Evolutionary conservation across 768 basidiomycete genomes (phyloP).

Genomic region (Xerocomus brunneocitrinus): DNA sequence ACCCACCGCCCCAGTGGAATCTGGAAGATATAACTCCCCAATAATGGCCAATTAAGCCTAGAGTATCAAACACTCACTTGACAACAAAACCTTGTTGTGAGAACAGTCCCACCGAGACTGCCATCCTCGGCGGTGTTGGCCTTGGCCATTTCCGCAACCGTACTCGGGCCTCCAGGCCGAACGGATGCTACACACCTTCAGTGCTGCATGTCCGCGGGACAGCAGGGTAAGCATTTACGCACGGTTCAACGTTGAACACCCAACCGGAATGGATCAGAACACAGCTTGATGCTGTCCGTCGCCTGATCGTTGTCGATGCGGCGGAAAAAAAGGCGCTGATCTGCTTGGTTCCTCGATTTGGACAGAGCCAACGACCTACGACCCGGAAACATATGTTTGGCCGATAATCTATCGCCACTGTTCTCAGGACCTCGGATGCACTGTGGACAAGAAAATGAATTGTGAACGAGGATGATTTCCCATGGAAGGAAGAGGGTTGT

Average conservation of each 20-base stretch:
- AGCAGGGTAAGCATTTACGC: not conserved
- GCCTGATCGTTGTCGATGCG: not conserved
- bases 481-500: no score
- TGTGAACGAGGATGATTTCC: no score
- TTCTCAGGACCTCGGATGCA: no score
- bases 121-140: not conserved
- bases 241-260: not conserved
- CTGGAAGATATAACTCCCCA: no score
- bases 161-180: not conserved
- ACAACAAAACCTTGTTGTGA: not conserved
- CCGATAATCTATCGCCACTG: no score
- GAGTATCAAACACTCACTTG: no score
- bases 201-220: not conserved
- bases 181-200: not conserved
- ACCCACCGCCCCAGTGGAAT: not conserved
- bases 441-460: no score
- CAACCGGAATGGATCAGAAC: not conserved
- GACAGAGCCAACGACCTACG: no score
- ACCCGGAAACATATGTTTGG: no score
- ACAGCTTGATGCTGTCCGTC: not conserved
- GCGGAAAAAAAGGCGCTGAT: not conserved
- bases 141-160: not conserved
- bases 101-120: not conserved
- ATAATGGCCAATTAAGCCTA: no score
- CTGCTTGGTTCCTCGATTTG: not conserved